Evolutionary conservation across 192 early-diverging fungal genomes (phyloP).

Genomic region (Podila minutissima): DNA sequence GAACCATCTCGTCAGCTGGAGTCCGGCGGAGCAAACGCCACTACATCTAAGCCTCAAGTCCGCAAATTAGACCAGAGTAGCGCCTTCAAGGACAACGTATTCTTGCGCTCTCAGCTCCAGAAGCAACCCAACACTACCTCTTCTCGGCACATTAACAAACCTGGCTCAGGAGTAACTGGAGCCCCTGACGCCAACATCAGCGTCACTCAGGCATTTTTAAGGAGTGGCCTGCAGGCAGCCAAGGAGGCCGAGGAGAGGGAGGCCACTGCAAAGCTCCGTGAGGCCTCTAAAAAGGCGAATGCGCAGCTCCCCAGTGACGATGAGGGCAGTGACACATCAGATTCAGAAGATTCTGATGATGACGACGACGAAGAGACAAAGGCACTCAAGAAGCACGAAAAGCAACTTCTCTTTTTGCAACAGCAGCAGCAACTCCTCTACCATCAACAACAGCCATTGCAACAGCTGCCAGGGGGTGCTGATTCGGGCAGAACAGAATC

Average conservation of each 20-base stretch:
- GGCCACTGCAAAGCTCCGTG: conserved; percentile 12
- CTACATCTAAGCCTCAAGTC: conserved; percentile 2
- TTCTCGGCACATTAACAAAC: background rate
- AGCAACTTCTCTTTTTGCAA: conserved; percentile 6
- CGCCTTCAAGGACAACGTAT: conserved; percentile 36
- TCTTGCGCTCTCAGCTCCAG: conserved; percentile 11
- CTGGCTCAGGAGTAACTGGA: background rate
- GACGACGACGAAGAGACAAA: background rate
- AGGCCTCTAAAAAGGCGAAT: conserved; percentile 31
- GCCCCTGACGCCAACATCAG: conserved; percentile 4
- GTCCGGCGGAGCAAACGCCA: background rate
- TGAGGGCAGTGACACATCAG: conserved; percentile 23
- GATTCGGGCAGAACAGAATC: background rate
- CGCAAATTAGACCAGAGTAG: conserved; percentile 27
- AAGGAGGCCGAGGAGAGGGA: conserved; percentile 22
- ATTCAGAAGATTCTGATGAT: conserved; percentile 19
- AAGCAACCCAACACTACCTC: background rate
- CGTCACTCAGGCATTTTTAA: conserved; percentile 4
- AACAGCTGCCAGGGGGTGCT: background rate
- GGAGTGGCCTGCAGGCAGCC: background rate
- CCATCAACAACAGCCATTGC: conserved; percentile 12
- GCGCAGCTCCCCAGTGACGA: conserved; percentile 40
- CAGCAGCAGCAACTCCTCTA: conserved; percentile 4
- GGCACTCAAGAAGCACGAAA: conserved; percentile 2
- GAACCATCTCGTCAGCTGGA: conserved; percentile 35